These are phyloP conservation scores for Eurotiales sp. DNA, from an alignment of 2,329 filamentous ascomycete species.

Conservation along the genomic window DNA sequence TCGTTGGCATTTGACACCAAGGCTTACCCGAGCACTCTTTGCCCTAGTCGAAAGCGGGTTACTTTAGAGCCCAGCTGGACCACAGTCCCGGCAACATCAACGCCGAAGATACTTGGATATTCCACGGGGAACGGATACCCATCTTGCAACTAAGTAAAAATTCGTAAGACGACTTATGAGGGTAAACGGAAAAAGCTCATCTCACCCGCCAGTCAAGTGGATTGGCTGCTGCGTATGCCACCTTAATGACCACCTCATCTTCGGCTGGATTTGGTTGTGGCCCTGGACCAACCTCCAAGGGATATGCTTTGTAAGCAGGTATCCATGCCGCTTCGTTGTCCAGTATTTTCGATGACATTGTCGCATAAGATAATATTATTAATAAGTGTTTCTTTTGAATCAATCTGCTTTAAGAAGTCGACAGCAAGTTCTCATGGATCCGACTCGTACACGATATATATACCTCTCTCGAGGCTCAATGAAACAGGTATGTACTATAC, in stretches of 20 bases:
- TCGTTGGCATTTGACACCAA: too few species aligned
- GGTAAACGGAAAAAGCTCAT: not conserved
- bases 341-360: slow-evolving; percentile 1
- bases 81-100: slow-evolving; percentile 44
- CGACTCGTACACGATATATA: too few species aligned
- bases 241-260: slow-evolving; percentile 14
- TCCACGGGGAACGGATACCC: slow-evolving; percentile 11
- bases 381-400: slow-evolving; percentile 17
- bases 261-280: slow-evolving; percentile 13
- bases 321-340: slow-evolving; percentile 16
- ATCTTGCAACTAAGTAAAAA: not conserved
- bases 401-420: slow-evolving; percentile 20
- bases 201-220: slow-evolving; percentile 15
- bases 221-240: slow-evolving; percentile 13
- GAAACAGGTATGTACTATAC: too few species aligned
- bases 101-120: slow-evolving; percentile 35
- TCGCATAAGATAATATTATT: too few species aligned
- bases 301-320: not conserved
- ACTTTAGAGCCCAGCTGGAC: slow-evolving; percentile 43
- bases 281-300: slow-evolving; percentile 8
- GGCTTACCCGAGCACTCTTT: slow-evolving; percentile 36
- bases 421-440: too few species aligned
- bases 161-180: not conserved
- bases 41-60: slow-evolving; percentile 39
- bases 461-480: not conserved